These are phyloP conservation scores for Penicillium freii DNA, from an alignment of 2,329 filamentous ascomycete species.

Conservation along the genomic window DNA sequence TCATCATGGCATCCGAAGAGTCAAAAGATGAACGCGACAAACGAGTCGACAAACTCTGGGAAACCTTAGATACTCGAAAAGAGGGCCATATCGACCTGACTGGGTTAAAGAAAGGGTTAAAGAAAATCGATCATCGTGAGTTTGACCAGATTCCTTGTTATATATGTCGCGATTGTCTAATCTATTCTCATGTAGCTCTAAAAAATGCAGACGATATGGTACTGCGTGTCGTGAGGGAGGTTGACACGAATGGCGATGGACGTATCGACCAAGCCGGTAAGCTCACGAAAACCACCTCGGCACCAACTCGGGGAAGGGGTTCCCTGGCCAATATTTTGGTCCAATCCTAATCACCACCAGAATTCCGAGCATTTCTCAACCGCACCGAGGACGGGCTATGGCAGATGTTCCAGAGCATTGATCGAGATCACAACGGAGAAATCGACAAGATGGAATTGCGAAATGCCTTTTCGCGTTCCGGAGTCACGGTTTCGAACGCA, in stretches of 20 bases:
- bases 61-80: slow-evolving; percentile 70
- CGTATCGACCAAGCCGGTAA: slow-evolving; percentile 87
- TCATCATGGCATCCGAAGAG: slow-evolving; percentile 66
- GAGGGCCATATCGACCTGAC: slow-evolving; percentile 80
- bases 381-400: slow-evolving; percentile 81
- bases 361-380: slow-evolving; percentile 86
- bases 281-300: slow-evolving; percentile 27
- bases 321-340: slow-evolving; percentile 19
- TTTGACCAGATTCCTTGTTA: slow-evolving; percentile 23
- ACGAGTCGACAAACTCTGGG: slow-evolving; percentile 81
- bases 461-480: slow-evolving; percentile 72
- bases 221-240: slow-evolving; percentile 72
- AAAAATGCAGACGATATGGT: slow-evolving; percentile 91
- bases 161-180: slow-evolving; percentile 24
- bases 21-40: slow-evolving; percentile 75
- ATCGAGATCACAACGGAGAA: slow-evolving; percentile 78
- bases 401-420: slow-evolving; percentile 79
- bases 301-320: slow-evolving; percentile 10
- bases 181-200: slow-evolving; percentile 50
- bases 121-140: slow-evolving; percentile 88
- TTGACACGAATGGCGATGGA: slow-evolving; percentile 84
- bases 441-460: slow-evolving; percentile 83
- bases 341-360: slow-evolving; percentile 48
- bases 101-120: slow-evolving; percentile 79
- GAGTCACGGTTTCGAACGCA: slow-evolving; percentile 72